Evolutionary conservation across 2,329 filamentous ascomycete genomes (phyloP).

Genomic region (Rhinocladiella similis): DNA sequence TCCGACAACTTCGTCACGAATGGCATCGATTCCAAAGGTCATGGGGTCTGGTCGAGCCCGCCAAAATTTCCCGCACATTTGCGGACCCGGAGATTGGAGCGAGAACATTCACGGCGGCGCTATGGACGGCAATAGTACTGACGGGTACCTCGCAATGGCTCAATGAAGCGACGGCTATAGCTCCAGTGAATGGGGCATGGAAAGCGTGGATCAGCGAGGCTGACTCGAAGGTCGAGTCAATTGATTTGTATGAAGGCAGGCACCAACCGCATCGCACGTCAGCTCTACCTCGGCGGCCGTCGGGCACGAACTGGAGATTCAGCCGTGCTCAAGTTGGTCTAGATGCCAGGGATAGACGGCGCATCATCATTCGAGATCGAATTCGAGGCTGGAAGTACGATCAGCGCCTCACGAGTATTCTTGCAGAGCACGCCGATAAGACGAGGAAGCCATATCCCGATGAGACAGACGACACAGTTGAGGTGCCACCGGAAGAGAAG

Average conservation of each 20-base stretch:
- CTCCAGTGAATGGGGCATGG: conserved; percentile 43
- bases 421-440: background rate
- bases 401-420: background rate
- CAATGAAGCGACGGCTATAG: conserved; percentile 34
- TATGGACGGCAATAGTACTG: conserved; percentile 51
- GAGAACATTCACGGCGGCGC: conserved; percentile 43
- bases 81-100: conserved; percentile 14
- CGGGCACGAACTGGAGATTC: background rate
- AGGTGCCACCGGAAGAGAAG: background rate
- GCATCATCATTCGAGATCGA: background rate
- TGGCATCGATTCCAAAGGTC: conserved; percentile 18
- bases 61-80: conserved; percentile 3
- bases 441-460: conserved; percentile 1
- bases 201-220: conserved; percentile 41
- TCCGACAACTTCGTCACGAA: conserved; percentile 1
- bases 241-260: conserved; percentile 9
- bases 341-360: background rate
- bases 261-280: conserved; percentile 5
- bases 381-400: background rate
- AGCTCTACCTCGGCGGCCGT: background rate
- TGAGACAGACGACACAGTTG: background rate
- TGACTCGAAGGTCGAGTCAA: conserved; percentile 4
- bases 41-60: conserved; percentile 6
- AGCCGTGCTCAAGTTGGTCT: background rate
- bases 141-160: conserved; percentile 45